Evolutionary conservation across 2,329 filamentous ascomycete genomes (phyloP).

Genomic region (Rosellinia necatrix): DNA sequence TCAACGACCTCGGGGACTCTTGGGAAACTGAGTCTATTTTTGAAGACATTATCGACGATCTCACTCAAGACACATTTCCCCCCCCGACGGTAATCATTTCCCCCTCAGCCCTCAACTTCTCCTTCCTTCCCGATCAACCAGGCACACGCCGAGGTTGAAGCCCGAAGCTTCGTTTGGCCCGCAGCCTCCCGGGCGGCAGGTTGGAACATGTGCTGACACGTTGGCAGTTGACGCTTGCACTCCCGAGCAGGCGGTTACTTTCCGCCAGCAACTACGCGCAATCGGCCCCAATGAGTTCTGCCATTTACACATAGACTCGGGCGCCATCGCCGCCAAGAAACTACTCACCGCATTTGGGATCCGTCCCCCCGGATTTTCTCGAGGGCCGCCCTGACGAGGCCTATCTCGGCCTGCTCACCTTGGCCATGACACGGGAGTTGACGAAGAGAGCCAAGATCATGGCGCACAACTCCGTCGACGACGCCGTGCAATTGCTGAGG

Average conservation of each 20-base stretch:
- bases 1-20: slow-evolving; percentile 35
- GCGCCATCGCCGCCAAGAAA: slow-evolving; percentile 76
- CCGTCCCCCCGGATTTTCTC: slow-evolving; percentile 72
- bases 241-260: slow-evolving; percentile 69
- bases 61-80: slow-evolving; percentile 49
- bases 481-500: slow-evolving; percentile 78
- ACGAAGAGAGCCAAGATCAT: slow-evolving; percentile 79
- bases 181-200: not conserved
- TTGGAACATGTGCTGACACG: slow-evolving; percentile 22
- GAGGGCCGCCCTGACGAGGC: slow-evolving; percentile 73
- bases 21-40: slow-evolving; percentile 54
- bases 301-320: slow-evolving; percentile 69
- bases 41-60: slow-evolving; percentile 51
- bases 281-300: slow-evolving; percentile 81
- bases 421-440: slow-evolving; percentile 80
- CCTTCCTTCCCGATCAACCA: not conserved
- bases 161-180: not conserved
- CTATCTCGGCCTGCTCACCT: slow-evolving; percentile 75
- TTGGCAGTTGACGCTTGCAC: slow-evolving; percentile 39
- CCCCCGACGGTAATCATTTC: slow-evolving; percentile 38
- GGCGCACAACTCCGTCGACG: slow-evolving; percentile 83
- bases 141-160: not conserved
- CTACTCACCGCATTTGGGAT: slow-evolving; percentile 86
- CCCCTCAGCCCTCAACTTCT: not conserved
- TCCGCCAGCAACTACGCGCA: slow-evolving; percentile 72